Evolutionary conservation across 2,329 filamentous ascomycete species (phyloP).

Genomic region (Pyricularia sp.): DNA sequence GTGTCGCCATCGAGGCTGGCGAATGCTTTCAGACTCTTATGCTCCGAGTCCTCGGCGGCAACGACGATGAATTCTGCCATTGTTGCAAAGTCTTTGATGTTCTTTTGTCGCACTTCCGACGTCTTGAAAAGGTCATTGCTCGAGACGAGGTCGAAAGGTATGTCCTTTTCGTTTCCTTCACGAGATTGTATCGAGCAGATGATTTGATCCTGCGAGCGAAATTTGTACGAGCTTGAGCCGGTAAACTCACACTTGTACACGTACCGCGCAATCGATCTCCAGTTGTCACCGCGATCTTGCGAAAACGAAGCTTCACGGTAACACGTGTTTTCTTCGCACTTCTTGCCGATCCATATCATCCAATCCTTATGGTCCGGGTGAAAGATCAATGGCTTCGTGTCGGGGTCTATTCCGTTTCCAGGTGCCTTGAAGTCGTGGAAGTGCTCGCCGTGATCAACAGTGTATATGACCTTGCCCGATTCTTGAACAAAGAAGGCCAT

Average conservation of each 20-base stretch:
- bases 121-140: constrained; percentile 68
- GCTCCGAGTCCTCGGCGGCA: constrained; percentile 56
- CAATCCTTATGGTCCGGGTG: constrained; percentile 78
- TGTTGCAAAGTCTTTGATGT: constrained; percentile 76
- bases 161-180: constrained; percentile 50
- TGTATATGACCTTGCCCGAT: constrained; percentile 58
- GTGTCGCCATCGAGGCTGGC: constrained; percentile 72
- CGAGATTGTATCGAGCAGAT: constrained; percentile 50
- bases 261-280: constrained; percentile 61
- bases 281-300: constrained; percentile 65
- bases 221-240: constrained; percentile 44
- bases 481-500: constrained; percentile 74
- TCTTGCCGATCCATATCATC: constrained; percentile 78
- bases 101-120: constrained; percentile 48
- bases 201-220: constrained; percentile 40
- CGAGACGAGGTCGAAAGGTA: constrained; percentile 56
- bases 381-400: constrained; percentile 50
- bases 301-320: constrained; percentile 64
- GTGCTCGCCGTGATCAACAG: constrained; percentile 61
- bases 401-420: background rate
- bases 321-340: constrained; percentile 54
- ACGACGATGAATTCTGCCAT: constrained; percentile 97
- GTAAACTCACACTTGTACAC: constrained; percentile 82
- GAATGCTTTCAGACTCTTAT: constrained; percentile 59
- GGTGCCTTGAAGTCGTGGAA: constrained; percentile 65